phyloP scores from a whole-genome alignment of 805 yeast genomes.

The Myxozyma geophila region DNA sequence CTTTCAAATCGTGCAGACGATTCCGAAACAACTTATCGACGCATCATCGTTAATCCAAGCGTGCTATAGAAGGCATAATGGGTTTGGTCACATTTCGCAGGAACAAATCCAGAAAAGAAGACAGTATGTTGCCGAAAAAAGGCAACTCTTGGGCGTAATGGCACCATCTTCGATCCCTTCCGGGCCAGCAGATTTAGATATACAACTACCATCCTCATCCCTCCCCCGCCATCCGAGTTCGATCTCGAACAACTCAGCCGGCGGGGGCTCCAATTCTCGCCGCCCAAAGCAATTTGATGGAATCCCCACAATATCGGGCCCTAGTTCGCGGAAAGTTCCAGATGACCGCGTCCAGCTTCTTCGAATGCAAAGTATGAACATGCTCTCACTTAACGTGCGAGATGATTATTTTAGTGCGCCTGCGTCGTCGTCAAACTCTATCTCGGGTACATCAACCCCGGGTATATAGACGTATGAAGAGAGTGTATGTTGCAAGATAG shows the following conservation, averaged over 20 bases:
- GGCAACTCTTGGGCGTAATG: constrained; percentile 46
- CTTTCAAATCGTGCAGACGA: constrained; percentile 83
- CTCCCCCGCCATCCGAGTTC: not conserved
- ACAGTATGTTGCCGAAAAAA: constrained; percentile 70
- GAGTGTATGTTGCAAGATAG: not conserved
- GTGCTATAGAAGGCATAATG: constrained; percentile 73
- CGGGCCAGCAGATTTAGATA: not conserved
- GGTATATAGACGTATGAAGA: not conserved
- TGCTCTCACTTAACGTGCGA: constrained; percentile 31
- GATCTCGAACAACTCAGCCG: too few relatives aligned
- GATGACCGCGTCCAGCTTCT: constrained; percentile 17
- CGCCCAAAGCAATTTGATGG: not conserved
- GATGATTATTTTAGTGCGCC: constrained; percentile 29
- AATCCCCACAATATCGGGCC: not conserved
- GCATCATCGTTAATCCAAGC: constrained; percentile 71
- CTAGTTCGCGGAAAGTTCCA: not conserved
- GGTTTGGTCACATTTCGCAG: constrained; percentile 77
- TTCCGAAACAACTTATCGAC: constrained; percentile 72
- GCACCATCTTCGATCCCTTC: not conserved
- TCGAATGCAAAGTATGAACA: constrained; percentile 22
- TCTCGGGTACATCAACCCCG: not conserved
- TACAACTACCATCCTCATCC: not conserved
- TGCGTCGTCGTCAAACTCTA: not conserved
- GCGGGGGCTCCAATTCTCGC: not conserved
- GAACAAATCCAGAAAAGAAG: constrained; percentile 80